Evolutionary conservation across 768 basidiomycete genomes (phyloP).

Genomic region (Agaricus sinodeliciosus): DNA sequence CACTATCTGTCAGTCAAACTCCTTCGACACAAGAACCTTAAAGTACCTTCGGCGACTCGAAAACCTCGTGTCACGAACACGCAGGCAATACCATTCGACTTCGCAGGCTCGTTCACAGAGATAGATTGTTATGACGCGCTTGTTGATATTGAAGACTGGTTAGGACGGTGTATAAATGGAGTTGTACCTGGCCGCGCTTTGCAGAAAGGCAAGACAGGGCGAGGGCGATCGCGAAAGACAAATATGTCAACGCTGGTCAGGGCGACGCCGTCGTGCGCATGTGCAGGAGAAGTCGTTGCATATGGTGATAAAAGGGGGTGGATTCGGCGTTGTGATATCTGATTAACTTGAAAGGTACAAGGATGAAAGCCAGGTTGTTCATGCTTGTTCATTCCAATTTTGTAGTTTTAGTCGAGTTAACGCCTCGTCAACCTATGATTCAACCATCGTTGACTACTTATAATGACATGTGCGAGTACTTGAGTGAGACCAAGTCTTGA

Average conservation of each 20-base stretch:
- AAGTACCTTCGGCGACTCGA: slow-evolving; percentile 38
- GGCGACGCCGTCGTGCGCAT: slow-evolving; percentile 39
- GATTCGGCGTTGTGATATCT: slow-evolving; percentile 30
- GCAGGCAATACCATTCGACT: background rate
- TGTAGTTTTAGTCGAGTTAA: too few species aligned
- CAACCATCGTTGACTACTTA: too few species aligned
- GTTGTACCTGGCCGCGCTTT: slow-evolving; percentile 18
- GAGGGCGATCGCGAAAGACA: slow-evolving; percentile 32
- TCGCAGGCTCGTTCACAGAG: slow-evolving; percentile 40
- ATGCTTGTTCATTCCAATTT: background rate
- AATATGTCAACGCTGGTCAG: slow-evolving; percentile 4
- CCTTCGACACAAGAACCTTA: slow-evolving; percentile 61
- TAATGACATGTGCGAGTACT: too few species aligned
- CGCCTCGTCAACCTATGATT: too few species aligned
- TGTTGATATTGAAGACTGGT: slow-evolving; percentile 54
- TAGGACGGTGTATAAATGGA: slow-evolving; percentile 39
- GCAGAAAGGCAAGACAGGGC: slow-evolving; percentile 19
- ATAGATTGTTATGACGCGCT: slow-evolving; percentile 66
- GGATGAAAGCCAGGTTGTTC: background rate
- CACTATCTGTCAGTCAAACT: slow-evolving; percentile 79
- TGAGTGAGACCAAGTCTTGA: too few species aligned
- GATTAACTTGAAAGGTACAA: background rate
- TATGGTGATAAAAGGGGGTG: slow-evolving; percentile 59
- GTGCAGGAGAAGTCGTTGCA: slow-evolving; percentile 56
- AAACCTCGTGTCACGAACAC: slow-evolving; percentile 26